phyloP scores from a whole-genome alignment of 805 yeast species.

The Nakazawaea ambrosiae region DNA sequence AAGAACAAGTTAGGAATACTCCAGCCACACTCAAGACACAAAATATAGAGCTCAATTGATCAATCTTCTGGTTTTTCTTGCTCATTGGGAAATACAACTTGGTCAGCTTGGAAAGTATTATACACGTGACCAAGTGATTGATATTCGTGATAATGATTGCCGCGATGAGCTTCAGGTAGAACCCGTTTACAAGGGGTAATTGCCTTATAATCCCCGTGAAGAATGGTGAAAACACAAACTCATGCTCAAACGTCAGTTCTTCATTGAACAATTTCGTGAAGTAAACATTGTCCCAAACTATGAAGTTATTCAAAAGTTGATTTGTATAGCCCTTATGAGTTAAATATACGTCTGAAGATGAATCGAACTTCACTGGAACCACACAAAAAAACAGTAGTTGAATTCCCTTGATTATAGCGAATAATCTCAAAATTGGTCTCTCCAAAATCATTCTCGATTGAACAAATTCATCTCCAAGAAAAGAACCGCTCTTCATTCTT shows the following conservation, averaged over 20 bases:
- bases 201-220: constrained; percentile 55
- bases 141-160: constrained; percentile 45
- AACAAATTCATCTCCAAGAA: constrained; percentile 1
- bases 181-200: constrained; percentile 8
- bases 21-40: constrained; percentile 74
- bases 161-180: constrained; percentile 36
- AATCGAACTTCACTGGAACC: constrained; percentile 42
- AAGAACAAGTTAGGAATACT: constrained; percentile 64
- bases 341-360: constrained; percentile 27
- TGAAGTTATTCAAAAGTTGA: constrained; percentile 40
- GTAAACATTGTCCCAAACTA: constrained; percentile 85
- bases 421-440: constrained; percentile 13
- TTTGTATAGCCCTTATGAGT: constrained; percentile 8
- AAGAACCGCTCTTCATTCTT: too few relatives aligned
- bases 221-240: constrained; percentile 76
- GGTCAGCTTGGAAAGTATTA: constrained; percentile 47
- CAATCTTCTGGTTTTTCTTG: constrained; percentile 7
- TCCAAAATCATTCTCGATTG: neutral
- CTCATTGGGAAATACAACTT: constrained; percentile 10
- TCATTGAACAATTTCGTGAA: constrained; percentile 49
- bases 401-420: constrained; percentile 27
- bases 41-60: constrained; percentile 23
- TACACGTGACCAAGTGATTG: constrained; percentile 41
- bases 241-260: constrained; percentile 61
- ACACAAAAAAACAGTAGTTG: constrained; percentile 31